Conservation (phyloP, 345 rosid genomes). For the Moricandia moricandioides region DNA sequence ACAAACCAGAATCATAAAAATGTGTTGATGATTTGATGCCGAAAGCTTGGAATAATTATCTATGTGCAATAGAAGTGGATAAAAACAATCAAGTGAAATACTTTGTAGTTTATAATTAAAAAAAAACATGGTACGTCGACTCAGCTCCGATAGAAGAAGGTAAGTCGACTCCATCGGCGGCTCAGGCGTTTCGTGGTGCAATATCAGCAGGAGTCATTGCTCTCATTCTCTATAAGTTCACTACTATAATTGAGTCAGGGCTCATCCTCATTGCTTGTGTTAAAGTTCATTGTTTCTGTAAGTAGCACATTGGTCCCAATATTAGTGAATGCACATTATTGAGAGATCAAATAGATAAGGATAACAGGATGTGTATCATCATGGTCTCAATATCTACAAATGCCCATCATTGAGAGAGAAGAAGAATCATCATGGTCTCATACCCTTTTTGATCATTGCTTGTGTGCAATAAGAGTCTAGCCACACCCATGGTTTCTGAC, state of each 20-base stretch:
- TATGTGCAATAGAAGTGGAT: neutral
- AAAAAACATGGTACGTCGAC: slow-evolving; percentile 35
- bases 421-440: neutral
- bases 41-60: slow-evolving; percentile 9
- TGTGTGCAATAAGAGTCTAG: neutral
- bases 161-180: slow-evolving; percentile 61
- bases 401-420: neutral
- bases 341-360: neutral
- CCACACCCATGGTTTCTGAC: neutral
- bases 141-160: slow-evolving; percentile 53
- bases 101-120: neutral
- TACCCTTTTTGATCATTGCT: neutral
- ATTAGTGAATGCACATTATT: neutral
- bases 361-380: neutral
- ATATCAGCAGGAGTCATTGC: slow-evolving; percentile 76
- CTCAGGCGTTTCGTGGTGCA: slow-evolving; percentile 77
- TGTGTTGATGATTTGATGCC: slow-evolving; percentile 1
- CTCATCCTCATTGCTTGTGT: neutral
- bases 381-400: neutral
- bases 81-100: neutral
- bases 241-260: slow-evolving; percentile 64
- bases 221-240: slow-evolving; percentile 81
- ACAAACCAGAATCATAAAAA: slow-evolving; percentile 9
- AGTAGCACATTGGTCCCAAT: neutral
- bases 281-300: slow-evolving; percentile 1